Percentiles rank a stretch among this genome's conserved stretches.
These are phyloP conservation scores for Acanthamoeba castellanii DNA, from an alignment of 208 protist genomes.

Conservation along the genomic window DNA sequence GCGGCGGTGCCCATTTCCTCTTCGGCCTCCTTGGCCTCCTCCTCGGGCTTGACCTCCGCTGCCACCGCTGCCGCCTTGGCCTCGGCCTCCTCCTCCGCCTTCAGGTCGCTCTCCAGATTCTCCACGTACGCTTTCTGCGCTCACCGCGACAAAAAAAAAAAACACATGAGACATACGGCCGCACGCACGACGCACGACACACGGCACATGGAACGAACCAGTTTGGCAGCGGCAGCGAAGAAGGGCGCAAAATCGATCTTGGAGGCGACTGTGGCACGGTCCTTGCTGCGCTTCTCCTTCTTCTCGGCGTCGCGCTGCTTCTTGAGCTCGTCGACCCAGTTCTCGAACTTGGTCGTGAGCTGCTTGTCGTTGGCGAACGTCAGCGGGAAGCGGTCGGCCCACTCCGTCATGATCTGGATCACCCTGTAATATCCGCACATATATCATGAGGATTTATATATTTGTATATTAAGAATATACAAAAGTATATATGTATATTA, in stretches of 20 bases:
- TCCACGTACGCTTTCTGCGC: background rate
- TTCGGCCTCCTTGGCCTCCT: constrained; percentile 5
- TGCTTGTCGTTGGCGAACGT: constrained; percentile 8
- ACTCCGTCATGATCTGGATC: constrained; percentile 29
- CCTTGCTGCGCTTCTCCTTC: constrained; percentile 70
- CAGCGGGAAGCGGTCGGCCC: constrained; percentile 28
- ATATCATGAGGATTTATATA: background rate
- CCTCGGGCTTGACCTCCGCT: background rate
- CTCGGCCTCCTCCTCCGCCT: constrained; percentile 28
- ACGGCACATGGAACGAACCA: background rate
- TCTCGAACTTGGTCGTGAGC: constrained; percentile 8
- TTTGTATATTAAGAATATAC: too few relatives aligned
- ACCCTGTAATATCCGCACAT: background rate
- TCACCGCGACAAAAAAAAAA: background rate
- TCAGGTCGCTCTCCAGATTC: constrained; percentile 26
- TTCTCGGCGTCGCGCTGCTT: constrained; percentile 47
- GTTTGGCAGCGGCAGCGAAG: constrained; percentile 44
- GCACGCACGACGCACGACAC: too few relatives aligned
- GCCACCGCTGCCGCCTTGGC: constrained; percentile 6
- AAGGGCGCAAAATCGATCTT: constrained; percentile 63
- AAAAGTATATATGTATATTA: too few relatives aligned
- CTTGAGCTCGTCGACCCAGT: background rate
- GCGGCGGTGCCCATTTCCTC: constrained; percentile 4
- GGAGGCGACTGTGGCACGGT: constrained; percentile 24
- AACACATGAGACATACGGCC: background rate